Conservation (phyloP, 805 yeast species). For the Saccharomycopsis synnaedendra region DNA sequence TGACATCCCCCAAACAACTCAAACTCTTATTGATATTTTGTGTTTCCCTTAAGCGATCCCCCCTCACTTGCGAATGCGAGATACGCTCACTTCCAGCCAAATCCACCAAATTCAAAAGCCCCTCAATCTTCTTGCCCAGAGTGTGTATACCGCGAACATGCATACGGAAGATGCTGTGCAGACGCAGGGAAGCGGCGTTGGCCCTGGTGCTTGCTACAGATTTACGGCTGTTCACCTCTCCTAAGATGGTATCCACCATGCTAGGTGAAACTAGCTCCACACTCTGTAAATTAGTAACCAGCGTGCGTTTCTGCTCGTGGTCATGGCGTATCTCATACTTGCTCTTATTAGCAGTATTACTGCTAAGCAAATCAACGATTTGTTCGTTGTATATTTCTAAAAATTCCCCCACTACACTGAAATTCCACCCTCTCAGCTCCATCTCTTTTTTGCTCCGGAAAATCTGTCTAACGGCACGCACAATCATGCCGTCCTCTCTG, state of each 20-base stretch:
- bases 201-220: constrained; percentile 74
- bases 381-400: constrained; percentile 84
- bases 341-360: constrained; percentile 8
- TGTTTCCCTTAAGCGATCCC: constrained; percentile 76
- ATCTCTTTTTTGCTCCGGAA: constrained; percentile 43
- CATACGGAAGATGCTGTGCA: constrained; percentile 75
- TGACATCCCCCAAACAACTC: constrained; percentile 85
- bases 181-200: constrained; percentile 80
- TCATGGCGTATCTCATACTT: constrained; percentile 71
- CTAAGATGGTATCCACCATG: constrained; percentile 40
- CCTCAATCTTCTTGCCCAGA: constrained; percentile 38
- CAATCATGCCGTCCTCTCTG: constrained; percentile 66
- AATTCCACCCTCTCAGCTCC: constrained; percentile 50
- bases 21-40: constrained; percentile 82
- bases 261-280: constrained; percentile 34
- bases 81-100: constrained; percentile 92
- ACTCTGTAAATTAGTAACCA: constrained; percentile 46
- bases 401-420: constrained; percentile 57
- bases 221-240: constrained; percentile 47
- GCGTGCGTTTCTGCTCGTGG: constrained; percentile 37
- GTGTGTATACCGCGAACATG: constrained; percentile 36
- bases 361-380: constrained; percentile 52
- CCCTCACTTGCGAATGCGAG: constrained; percentile 61
- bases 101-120: constrained; percentile 73
- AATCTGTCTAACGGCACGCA: constrained; percentile 60